Base-by-base conservation (phyloP, 805 yeast genomes). In the Ascoidea rubescens region DNA sequence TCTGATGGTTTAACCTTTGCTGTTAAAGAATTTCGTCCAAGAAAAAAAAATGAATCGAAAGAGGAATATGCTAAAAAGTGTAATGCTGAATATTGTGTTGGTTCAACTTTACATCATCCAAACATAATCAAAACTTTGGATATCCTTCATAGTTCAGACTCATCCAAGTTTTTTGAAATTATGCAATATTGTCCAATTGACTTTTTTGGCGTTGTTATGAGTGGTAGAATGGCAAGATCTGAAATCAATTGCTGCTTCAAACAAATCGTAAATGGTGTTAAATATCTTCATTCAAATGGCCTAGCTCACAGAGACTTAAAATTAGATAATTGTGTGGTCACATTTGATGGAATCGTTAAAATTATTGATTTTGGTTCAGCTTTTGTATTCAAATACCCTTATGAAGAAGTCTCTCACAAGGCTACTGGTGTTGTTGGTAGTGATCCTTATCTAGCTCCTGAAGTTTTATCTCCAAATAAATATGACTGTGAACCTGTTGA, bases 131-230 rank as follows among this genome's bases (percentile, higher is more conserved):
- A 84, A 61, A 85, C 93, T 2, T 70, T 85, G 58, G 95, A 86
- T 67, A 79, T 79, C 48, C 80, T 87, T 51, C 66, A 70, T 44
- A 73, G 69, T 55, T 74, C 78, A 56, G 84, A 81, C 58, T 80
- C 79, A 59, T 79, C 77, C 58, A 81, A 85, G 55, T 85, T 83
- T 65, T 84, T 75, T 60, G 89, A 86, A 67, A 82, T 86, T 44
- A 86, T 86, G 93, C 93, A 86, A 64, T 86, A 84, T 60, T 85
- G 90, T 53, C 93, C 91, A 31, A 75, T 80, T 46, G 95, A 86
- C 68, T 84, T 86, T 65, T 86, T 86, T 63, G 88, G 89, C 0
- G 88, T 86, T 47, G 95, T 86, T 14, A 86, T 86, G 95, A 81
- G 88, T 4, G 90, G 89, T 30, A 75, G 80, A 59, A 84, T 86